phyloP scores from a whole-genome alignment of 306 rosid species.

The Nissolia schottii region DNA sequence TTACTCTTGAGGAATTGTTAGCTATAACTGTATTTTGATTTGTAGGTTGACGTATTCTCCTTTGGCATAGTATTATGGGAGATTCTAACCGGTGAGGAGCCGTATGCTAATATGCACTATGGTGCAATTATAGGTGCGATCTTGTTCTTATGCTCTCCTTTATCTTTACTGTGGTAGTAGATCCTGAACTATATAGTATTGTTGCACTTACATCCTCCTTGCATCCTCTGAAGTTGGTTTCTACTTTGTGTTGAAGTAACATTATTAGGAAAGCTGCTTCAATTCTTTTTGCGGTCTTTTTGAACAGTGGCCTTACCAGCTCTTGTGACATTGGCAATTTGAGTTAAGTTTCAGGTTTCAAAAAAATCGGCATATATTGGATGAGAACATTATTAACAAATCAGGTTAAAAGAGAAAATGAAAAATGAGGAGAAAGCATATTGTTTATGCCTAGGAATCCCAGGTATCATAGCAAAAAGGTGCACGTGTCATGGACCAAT shows the following conservation, averaged over 20 bases:
- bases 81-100: conserved; percentile 95
- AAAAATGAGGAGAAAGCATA: not conserved
- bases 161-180: not conserved
- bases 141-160: not conserved
- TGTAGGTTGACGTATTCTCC: conserved; percentile 90
- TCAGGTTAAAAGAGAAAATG: not conserved
- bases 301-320: not conserved
- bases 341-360: not conserved
- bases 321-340: not conserved
- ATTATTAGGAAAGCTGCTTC: not conserved
- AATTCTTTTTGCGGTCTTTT: not conserved
- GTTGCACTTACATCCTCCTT: too few species aligned
- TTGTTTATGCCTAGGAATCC: not conserved
- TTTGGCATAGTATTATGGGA: conserved; percentile 95
- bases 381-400: not conserved
- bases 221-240: conserved; percentile 11
- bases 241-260: not conserved
- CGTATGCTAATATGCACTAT: conserved; percentile 95
- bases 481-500: not conserved
- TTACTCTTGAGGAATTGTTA: not conserved
- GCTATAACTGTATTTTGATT: conserved; percentile 8
- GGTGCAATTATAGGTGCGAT: conserved; percentile 85
- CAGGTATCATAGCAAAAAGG: not conserved
- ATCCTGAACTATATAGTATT: not conserved
- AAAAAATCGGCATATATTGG: not conserved